A percentile compares a stretch with the other conserved stretches of the same genome.
phyloP scores from a whole-genome alignment of 2,329 filamentous ascomycete genomes.

The Berkeleyomyces basicola region DNA sequence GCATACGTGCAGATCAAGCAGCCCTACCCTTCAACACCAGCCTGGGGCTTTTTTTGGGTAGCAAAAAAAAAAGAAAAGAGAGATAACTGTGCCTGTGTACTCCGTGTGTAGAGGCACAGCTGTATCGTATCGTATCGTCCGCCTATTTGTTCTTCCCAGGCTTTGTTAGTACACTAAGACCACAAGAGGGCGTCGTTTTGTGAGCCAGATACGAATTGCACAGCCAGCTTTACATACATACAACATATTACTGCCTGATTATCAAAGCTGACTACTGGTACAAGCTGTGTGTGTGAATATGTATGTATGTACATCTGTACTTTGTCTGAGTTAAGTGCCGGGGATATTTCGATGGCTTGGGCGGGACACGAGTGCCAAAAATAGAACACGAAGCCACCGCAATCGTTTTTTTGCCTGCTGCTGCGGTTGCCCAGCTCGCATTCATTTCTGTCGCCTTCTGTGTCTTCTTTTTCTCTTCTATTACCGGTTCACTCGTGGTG shows the following conservation, averaged over 20 bases:
- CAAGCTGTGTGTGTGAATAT: too few relatives aligned
- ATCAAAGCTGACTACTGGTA: not conserved
- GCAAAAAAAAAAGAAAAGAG: not conserved
- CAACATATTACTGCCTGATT: not conserved
- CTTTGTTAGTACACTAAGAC: not conserved
- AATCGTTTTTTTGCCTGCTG: not conserved
- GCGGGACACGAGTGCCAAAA: not conserved
- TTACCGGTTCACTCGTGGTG: not conserved
- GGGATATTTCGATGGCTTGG: not conserved
- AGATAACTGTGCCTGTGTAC: too few relatives aligned
- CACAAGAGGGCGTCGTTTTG: not conserved
- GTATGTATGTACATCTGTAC: too few relatives aligned
- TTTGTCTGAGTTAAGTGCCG: not conserved
- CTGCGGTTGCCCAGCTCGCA: not conserved
- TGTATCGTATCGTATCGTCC: too few relatives aligned
- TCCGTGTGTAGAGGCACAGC: not conserved
- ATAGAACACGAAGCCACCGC: not conserved
- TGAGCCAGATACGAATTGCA: not conserved
- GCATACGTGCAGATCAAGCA: too few relatives aligned
- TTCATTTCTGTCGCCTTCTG: not conserved
- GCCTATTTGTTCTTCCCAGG: not conserved
- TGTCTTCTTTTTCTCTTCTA: not conserved
- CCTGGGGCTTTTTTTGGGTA: not conserved
- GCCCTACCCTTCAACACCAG: too few relatives aligned
- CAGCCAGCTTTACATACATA: not conserved